Evolutionary conservation across 2,329 filamentous ascomycete genomes (phyloP).

Genomic region (Exophiala calicioides): DNA sequence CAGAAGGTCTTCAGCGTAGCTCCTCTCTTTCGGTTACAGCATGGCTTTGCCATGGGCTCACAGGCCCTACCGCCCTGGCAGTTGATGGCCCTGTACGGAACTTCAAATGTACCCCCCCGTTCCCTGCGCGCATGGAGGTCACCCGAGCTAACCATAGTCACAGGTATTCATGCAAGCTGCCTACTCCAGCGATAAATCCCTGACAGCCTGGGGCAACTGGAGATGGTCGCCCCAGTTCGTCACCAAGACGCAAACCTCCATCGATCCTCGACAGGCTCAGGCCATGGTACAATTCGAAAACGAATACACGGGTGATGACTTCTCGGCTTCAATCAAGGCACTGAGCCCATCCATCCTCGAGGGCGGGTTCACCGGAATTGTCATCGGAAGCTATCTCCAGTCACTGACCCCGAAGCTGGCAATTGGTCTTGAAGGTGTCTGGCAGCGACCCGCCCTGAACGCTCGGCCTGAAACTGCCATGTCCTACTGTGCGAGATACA

Average conservation of each 20-base stretch:
- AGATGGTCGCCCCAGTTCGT: conserved; percentile 79
- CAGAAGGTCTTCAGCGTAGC: conserved; percentile 94
- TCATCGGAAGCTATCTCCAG: conserved; percentile 93
- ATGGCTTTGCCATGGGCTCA: conserved; percentile 89
- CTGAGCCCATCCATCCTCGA: conserved; percentile 94
- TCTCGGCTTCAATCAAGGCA: conserved; percentile 88
- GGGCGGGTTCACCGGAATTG: conserved; percentile 90
- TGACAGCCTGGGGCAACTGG: conserved; percentile 90
- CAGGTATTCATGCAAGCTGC: conserved; percentile 96
- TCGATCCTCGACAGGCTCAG: conserved; percentile 73
- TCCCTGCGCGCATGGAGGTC: too few species aligned
- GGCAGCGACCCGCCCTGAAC: conserved; percentile 82
- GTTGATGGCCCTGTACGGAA: conserved; percentile 91
- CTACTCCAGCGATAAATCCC: conserved; percentile 85
- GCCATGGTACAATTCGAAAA: conserved; percentile 93
- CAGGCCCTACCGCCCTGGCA: conserved; percentile 92
- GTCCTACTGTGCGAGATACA: conserved; percentile 91
- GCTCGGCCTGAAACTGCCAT: conserved; percentile 87
- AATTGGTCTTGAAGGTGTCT: conserved; percentile 87
- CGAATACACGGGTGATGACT: conserved; percentile 91
- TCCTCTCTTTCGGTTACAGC: conserved; percentile 94
- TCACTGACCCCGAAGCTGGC: conserved; percentile 83
- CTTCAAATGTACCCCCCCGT: conserved; percentile 69
- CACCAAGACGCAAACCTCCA: conserved; percentile 84
- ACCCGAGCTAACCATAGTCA: conserved; percentile 20